phyloP scores from a whole-genome alignment of 805 yeast species.

The Starmerella apis region DNA sequence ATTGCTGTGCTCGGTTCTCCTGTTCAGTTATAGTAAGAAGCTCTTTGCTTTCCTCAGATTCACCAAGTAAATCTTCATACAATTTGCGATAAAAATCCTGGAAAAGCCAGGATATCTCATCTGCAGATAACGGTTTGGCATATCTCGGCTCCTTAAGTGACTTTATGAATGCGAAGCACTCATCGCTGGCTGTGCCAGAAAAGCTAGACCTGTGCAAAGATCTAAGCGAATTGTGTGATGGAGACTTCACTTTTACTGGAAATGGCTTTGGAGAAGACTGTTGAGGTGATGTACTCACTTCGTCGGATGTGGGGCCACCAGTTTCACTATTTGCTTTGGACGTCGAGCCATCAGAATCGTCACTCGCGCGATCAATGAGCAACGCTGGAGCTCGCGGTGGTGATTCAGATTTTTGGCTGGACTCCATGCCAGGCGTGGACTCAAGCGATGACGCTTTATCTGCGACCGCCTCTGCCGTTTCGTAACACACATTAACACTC shows the following conservation, averaged over 20 bases:
- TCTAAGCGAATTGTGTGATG: not conserved
- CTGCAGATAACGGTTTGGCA: slow-evolving; percentile 32
- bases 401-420: not conserved
- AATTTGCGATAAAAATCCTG: slow-evolving; percentile 34
- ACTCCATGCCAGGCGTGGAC: not conserved
- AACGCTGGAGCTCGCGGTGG: not conserved
- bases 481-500: slow-evolving; percentile 24
- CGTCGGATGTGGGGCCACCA: not conserved
- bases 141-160: slow-evolving; percentile 34
- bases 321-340: not conserved
- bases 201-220: slow-evolving; percentile 15
- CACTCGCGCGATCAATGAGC: slow-evolving; percentile 2
- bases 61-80: slow-evolving; percentile 26
- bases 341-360: not conserved
- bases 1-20: slow-evolving; percentile 29
- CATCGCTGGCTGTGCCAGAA: slow-evolving; percentile 16
- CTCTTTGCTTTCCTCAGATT: slow-evolving; percentile 18
- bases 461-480: slow-evolving; percentile 15
- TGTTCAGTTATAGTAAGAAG: slow-evolving; percentile 29
- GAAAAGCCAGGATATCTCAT: slow-evolving; percentile 34
- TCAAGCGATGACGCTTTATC: not conserved
- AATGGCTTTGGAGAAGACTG: slow-evolving; percentile 1
- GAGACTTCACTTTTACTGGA: slow-evolving; percentile 2
- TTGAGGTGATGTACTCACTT: not conserved
- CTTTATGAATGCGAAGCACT: slow-evolving; percentile 25